phyloP scores from a whole-genome alignment of 768 basidiomycete genomes.

The Lactarius tabidus region DNA sequence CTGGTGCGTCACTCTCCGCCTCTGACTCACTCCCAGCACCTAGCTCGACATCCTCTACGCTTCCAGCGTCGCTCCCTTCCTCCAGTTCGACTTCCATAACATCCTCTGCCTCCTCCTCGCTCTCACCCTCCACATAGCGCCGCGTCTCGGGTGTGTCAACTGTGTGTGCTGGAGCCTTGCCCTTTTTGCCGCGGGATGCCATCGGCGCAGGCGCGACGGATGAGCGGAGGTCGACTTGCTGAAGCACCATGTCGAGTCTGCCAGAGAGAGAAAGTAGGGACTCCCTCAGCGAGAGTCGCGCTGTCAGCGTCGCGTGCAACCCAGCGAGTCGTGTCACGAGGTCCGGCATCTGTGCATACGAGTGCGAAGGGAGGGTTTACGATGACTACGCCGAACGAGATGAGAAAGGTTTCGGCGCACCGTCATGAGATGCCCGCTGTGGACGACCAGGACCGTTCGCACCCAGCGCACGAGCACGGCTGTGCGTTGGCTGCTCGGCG shows the following conservation, averaged over 20 bases:
- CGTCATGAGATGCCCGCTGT: constrained; percentile 91
- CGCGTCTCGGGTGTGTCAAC: constrained; percentile 33
- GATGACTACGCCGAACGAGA: constrained; percentile 1
- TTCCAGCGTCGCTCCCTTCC: constrained; percentile 63
- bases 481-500: constrained; percentile 75
- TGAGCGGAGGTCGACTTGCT: constrained; percentile 87
- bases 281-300: constrained; percentile 78
- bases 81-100: constrained; percentile 47
- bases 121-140: constrained; percentile 78
- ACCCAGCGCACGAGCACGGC: constrained; percentile 70
- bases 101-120: constrained; percentile 56
- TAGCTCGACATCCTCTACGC: constrained; percentile 74
- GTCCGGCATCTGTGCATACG: constrained; percentile 71
- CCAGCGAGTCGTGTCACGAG: constrained; percentile 82
- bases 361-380: constrained; percentile 11
- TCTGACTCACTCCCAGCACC: constrained; percentile 58
- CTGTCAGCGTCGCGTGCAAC: constrained; percentile 75
- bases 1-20: constrained; percentile 46
- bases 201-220: constrained; percentile 61
- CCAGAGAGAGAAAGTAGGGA: constrained; percentile 83
- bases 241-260: constrained; percentile 87
- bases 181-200: constrained; percentile 35
- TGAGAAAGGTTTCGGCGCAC: constrained; percentile 45
- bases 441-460: constrained; percentile 75
- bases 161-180: constrained; percentile 36